Percentiles rank a stretch among this genome's conserved stretches.
Evolutionary conservation across 805 yeast species (phyloP).

Genomic region (Ogataea trehalophila): DNA sequence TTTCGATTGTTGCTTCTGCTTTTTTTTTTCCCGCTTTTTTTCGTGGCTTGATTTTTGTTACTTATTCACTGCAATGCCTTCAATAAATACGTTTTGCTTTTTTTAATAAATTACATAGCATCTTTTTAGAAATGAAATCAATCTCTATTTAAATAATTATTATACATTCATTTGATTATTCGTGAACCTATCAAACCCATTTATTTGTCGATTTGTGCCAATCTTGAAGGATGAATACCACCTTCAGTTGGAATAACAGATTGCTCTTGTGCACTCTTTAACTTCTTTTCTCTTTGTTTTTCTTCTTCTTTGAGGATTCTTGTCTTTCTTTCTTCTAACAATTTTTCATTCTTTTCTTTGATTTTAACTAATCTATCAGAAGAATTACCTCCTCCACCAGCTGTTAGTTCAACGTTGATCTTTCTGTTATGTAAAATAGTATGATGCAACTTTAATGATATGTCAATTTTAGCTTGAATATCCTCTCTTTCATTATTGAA

Average conservation of each 20-base stretch:
- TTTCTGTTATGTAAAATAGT: conserved; percentile 62
- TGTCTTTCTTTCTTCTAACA: conserved; percentile 63
- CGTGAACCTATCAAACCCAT: not conserved
- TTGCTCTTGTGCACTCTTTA: conserved; percentile 12
- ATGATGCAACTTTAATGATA: conserved; percentile 82
- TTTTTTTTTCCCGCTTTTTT: no score
- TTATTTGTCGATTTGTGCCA: conserved; percentile 37
- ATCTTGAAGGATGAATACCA: conserved; percentile 65
- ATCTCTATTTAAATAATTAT: not conserved
- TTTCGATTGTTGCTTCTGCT: not conserved
- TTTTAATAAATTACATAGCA: no score
- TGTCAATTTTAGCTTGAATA: conserved; percentile 75
- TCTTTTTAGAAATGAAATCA: no score
- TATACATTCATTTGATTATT: not conserved
- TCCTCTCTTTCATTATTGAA: conserved; percentile 56
- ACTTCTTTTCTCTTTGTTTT: conserved; percentile 32
- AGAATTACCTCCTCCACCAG: conserved; percentile 97
- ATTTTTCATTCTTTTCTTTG: conserved; percentile 69
- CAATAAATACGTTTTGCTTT: no score
- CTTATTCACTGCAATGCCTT: no score
- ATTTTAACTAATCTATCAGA: conserved; percentile 62
- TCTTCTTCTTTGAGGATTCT: conserved; percentile 47
- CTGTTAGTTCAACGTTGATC: conserved; percentile 94
- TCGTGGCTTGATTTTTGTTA: no score
- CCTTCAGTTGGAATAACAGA: conserved; percentile 18